phyloP scores from a whole-genome alignment of 192 early-diverging fungal species.

The Rhizophagus sp. region DNA sequence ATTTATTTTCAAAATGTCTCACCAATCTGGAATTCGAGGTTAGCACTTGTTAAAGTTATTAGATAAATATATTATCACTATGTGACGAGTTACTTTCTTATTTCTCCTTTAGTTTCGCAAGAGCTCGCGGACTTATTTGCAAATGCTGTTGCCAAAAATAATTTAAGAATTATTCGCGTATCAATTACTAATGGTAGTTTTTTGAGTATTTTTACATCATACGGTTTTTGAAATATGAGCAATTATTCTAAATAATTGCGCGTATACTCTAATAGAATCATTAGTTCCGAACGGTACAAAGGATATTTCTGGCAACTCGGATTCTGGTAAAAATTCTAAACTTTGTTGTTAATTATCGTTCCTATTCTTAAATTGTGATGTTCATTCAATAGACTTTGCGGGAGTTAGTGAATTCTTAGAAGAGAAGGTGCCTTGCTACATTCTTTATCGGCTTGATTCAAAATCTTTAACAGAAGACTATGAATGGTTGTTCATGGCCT shows the following conservation, averaged over 20 bases:
- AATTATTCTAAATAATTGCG: no score
- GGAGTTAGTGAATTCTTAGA: conserved; percentile 50
- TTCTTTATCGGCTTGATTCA: conserved; percentile 64
- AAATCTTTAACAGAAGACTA: conserved; percentile 39
- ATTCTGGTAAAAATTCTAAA: conserved; percentile 35
- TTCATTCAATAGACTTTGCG: conserved; percentile 50
- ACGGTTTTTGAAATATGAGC: neutral
- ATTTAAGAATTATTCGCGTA: conserved; percentile 48
- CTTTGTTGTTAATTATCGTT: neutral
- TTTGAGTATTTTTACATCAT: neutral
- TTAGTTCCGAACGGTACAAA: conserved; percentile 35
- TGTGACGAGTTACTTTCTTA: neutral
- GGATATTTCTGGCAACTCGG: conserved; percentile 37
- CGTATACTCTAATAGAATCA: conserved; percentile 33
- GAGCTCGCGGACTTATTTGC: conserved; percentile 50
- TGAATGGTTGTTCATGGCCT: conserved; percentile 77
- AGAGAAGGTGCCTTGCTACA: conserved; percentile 60
- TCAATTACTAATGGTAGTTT: conserved; percentile 50
- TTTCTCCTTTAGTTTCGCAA: conserved; percentile 42
- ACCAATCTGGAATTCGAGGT: conserved; percentile 60
- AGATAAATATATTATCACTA: neutral
- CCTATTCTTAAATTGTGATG: neutral
- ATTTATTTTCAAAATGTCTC: conserved; percentile 42
- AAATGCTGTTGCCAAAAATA: conserved; percentile 37
- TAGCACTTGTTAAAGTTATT: conserved; percentile 1